Percentiles rank a stretch among this genome's conserved stretches.
Evolutionary conservation across 2,329 filamentous ascomycete genomes (phyloP).

Genomic region (Alternaria longipes): DNA sequence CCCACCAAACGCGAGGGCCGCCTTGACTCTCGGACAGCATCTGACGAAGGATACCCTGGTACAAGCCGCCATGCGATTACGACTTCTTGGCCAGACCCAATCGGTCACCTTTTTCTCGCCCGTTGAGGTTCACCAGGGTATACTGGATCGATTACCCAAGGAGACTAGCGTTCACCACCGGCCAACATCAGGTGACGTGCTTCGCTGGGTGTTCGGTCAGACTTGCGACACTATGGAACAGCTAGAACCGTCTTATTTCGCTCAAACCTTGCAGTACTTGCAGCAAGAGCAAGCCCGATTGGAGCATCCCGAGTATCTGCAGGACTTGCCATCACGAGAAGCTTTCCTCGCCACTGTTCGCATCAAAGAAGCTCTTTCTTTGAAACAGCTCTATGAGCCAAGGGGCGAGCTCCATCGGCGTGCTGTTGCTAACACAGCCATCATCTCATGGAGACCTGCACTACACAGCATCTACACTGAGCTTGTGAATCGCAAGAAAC

Average conservation of each 20-base stretch:
- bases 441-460: constrained; percentile 29
- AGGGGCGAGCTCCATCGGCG: constrained; percentile 20
- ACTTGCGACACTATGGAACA: constrained; percentile 69
- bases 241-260: constrained; percentile 65
- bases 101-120: constrained; percentile 64
- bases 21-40: constrained; percentile 65
- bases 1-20: constrained; percentile 58
- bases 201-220: constrained; percentile 71
- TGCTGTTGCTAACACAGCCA: constrained; percentile 7
- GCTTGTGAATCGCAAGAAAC: constrained; percentile 47
- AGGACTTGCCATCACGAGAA: constrained; percentile 37
- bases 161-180: neutral
- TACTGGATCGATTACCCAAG: constrained; percentile 52
- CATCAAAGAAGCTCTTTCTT: constrained; percentile 64
- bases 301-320: constrained; percentile 56
- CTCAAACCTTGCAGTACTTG: constrained; percentile 70
- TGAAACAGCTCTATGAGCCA: constrained; percentile 67
- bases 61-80: constrained; percentile 73
- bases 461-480: constrained; percentile 46
- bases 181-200: constrained; percentile 61
- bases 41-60: constrained; percentile 70
- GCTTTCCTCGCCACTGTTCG: constrained; percentile 58
- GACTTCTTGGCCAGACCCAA: constrained; percentile 67
- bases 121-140: constrained; percentile 69
- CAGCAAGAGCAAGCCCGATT: constrained; percentile 61